Evolutionary conservation across 1,139 yeast species (phyloP).

Genomic region (Suhomyces anneliseae): DNA sequence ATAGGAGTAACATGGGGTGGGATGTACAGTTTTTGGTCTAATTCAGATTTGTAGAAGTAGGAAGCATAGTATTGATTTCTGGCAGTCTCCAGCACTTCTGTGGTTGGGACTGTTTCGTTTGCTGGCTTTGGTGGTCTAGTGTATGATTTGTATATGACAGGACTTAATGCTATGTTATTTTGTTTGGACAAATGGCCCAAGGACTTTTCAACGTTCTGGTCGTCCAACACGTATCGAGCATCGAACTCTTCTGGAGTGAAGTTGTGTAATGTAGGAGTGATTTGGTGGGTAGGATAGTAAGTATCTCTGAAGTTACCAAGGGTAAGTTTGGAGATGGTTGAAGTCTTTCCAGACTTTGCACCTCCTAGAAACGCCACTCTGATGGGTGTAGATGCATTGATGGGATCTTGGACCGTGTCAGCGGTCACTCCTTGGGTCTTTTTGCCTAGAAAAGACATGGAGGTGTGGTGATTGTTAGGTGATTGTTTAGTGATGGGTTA

Average conservation of each 20-base stretch:
- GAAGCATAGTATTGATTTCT: constrained; percentile 28
- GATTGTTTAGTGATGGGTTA: not conserved
- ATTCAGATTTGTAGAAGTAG: constrained; percentile 21
- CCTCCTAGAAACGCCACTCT: constrained; percentile 62
- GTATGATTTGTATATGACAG: constrained; percentile 28
- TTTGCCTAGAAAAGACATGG: constrained; percentile 8
- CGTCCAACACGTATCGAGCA: constrained; percentile 52
- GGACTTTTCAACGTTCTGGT: constrained; percentile 22
- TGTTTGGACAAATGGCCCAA: constrained; percentile 14
- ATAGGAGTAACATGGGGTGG: constrained; percentile 57
- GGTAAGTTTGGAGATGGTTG: constrained; percentile 50
- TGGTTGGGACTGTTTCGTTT: not conserved
- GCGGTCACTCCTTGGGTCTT: not conserved
- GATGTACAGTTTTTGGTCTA: constrained; percentile 22
- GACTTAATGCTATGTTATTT: constrained; percentile 25
- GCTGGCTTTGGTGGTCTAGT: constrained; percentile 4
- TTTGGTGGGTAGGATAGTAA: constrained; percentile 66
- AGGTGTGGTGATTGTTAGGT: not conserved
- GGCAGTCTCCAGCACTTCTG: constrained; percentile 7
- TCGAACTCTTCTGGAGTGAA: constrained; percentile 43
- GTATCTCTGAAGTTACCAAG: constrained; percentile 52
- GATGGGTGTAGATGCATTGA: constrained; percentile 40
- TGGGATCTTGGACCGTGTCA: constrained; percentile 7
- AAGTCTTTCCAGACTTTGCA: constrained; percentile 51
- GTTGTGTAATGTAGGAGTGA: constrained; percentile 54